phyloP scores from a whole-genome alignment of 2,329 filamentous ascomycete species.

The Fusarium nisikadoi region DNA sequence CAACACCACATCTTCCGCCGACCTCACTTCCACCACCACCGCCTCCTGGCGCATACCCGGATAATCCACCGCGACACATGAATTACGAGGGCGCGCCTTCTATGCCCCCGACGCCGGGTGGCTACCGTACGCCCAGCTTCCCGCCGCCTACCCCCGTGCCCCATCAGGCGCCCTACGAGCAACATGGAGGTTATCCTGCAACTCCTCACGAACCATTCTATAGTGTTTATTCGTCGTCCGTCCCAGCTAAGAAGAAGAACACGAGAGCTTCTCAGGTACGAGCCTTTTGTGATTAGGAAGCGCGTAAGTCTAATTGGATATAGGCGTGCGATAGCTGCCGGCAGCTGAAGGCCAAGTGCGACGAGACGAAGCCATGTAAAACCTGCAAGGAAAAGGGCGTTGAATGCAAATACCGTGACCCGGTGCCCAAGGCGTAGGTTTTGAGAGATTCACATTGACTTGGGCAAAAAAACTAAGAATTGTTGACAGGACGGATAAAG shows the following conservation, averaged over 20 bases:
- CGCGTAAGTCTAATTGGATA: slow-evolving; percentile 22
- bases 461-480: slow-evolving; percentile 17
- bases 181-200: slow-evolving; percentile 44
- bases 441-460: neutral
- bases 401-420: slow-evolving; percentile 88
- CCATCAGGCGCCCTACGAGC: slow-evolving; percentile 54
- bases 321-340: slow-evolving; percentile 93
- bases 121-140: slow-evolving; percentile 55
- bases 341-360: slow-evolving; percentile 89
- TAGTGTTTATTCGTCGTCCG: slow-evolving; percentile 56
- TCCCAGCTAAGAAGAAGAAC: slow-evolving; percentile 67
- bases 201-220: slow-evolving; percentile 52
- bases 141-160: slow-evolving; percentile 55
- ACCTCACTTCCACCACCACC: slow-evolving; percentile 47
- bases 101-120: slow-evolving; percentile 57
- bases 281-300: neutral
- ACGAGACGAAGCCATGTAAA: slow-evolving; percentile 85
- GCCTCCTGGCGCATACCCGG: slow-evolving; percentile 52
- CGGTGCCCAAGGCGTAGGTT: slow-evolving; percentile 87
- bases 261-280: slow-evolving; percentile 71
- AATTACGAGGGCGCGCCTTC: slow-evolving; percentile 61
- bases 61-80: slow-evolving; percentile 63
- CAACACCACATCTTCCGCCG: slow-evolving; percentile 47
- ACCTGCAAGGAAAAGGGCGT: slow-evolving; percentile 89
- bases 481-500: slow-evolving; percentile 65